These are phyloP conservation scores for Mucor circinelloides DNA, from an alignment of 371 early-diverging fungal species.

Conservation along the genomic window DNA sequence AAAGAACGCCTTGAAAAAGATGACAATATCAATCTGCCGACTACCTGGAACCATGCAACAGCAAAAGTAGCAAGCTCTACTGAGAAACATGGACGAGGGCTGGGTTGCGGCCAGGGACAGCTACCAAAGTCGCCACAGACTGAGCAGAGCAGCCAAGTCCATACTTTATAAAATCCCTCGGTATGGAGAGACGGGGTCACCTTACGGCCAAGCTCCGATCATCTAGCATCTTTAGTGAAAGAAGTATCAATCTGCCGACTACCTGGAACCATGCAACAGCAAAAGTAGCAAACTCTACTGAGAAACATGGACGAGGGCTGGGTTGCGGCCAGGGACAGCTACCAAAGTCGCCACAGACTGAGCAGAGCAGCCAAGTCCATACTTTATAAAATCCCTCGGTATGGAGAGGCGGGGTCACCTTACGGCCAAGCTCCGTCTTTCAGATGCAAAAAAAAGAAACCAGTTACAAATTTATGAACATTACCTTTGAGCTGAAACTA, in stretches of 20 bases:
- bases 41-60: constrained; percentile 27
- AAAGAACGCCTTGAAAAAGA: constrained; percentile 22
- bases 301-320: constrained; percentile 22
- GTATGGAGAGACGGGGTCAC: constrained; percentile 24
- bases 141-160: constrained; percentile 27
- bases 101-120: constrained; percentile 21
- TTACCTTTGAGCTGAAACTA: constrained; percentile 13
- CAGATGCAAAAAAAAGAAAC: constrained; percentile 17
- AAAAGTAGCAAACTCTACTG: constrained; percentile 22
- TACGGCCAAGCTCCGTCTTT: constrained; percentile 22
- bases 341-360: constrained; percentile 25
- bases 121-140: constrained; percentile 24
- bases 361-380: constrained; percentile 27
- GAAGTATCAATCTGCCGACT: constrained; percentile 24
- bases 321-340: constrained; percentile 20
- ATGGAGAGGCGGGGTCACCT: constrained; percentile 25
- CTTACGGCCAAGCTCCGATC: too few relatives aligned
- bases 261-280: constrained; percentile 27
- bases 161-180: constrained; percentile 20
- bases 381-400: constrained; percentile 19
- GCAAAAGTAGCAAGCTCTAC: constrained; percentile 22
- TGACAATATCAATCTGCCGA: constrained; percentile 22
- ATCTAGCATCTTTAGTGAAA: too few relatives aligned
- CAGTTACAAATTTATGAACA: too few relatives aligned
- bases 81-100: constrained; percentile 22